These are phyloP conservation scores for Pyricularia pennisetigena DNA, from an alignment of 2,329 filamentous ascomycete species.

Conservation along the genomic window DNA sequence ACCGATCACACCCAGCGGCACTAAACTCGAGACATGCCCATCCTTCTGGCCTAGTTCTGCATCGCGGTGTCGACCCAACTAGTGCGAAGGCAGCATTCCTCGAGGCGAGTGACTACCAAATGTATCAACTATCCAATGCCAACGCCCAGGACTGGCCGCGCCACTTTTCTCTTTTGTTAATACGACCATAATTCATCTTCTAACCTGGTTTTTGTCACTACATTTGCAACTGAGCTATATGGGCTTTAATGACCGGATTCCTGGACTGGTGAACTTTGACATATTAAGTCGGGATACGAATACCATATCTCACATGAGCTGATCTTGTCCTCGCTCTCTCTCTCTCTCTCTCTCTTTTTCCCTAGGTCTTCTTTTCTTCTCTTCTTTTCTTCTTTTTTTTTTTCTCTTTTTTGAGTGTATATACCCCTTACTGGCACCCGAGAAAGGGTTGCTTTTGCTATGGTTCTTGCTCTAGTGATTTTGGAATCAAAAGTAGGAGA, in stretches of 20 bases:
- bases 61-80: neutral
- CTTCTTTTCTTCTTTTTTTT: neutral
- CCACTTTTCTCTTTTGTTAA: neutral
- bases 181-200: neutral
- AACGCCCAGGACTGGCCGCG: neutral
- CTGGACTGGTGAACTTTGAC: neutral
- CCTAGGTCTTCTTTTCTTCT: neutral
- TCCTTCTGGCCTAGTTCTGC: neutral
- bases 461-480: neutral
- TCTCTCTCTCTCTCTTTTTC: neutral
- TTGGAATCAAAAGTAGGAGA: neutral
- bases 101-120: neutral
- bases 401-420: constrained; percentile 3
- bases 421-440: constrained; percentile 1
- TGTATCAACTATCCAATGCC: neutral
- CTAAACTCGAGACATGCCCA: neutral
- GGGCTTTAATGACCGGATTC: neutral
- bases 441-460: neutral
- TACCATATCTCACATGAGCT: neutral
- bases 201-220: neutral
- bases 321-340: neutral
- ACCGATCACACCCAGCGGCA: neutral
- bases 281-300: neutral
- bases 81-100: neutral
- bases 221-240: neutral